Conservation (phyloP, 2,329 filamentous ascomycete species). For the Knufia fluminis region DNA sequence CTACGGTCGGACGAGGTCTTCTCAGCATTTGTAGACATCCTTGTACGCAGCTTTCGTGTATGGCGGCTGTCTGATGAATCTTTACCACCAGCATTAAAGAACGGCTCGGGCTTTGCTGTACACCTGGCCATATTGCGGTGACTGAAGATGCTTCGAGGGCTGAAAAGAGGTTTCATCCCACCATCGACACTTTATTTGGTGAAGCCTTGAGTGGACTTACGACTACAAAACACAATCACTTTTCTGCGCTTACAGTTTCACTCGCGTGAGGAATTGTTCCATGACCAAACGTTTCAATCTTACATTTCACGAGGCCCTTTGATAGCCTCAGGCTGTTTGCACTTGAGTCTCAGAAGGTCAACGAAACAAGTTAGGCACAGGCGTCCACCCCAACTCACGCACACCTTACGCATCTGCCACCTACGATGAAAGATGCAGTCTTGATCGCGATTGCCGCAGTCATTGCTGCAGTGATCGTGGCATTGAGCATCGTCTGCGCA, state of each 20-base stretch:
- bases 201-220: too few relatives aligned
- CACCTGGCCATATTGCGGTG: slow-evolving; percentile 59
- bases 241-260: too few relatives aligned
- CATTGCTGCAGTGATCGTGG: background rate
- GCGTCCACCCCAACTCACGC: too few relatives aligned
- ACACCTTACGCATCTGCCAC: background rate
- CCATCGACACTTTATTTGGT: too few relatives aligned
- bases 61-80: slow-evolving; percentile 65
- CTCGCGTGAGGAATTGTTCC: too few relatives aligned
- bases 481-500: background rate
- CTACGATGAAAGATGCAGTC: background rate
- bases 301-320: too few relatives aligned
- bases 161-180: background rate
- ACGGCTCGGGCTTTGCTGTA: slow-evolving; percentile 67
- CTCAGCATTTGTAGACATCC: slow-evolving; percentile 65
- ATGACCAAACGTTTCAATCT: too few relatives aligned
- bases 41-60: slow-evolving; percentile 56
- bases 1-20: slow-evolving; percentile 78
- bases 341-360: too few relatives aligned
- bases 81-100: slow-evolving; percentile 50
- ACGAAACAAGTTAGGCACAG: too few relatives aligned
- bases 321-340: too few relatives aligned
- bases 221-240: too few relatives aligned
- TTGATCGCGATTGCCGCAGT: background rate
- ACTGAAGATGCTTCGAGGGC: background rate